Evolutionary conservation across 495 filamentous ascomycete genomes (phyloP), one percentile per base, ranked within the genome.

Genomic region (Penicillium crystallinum): DNA sequence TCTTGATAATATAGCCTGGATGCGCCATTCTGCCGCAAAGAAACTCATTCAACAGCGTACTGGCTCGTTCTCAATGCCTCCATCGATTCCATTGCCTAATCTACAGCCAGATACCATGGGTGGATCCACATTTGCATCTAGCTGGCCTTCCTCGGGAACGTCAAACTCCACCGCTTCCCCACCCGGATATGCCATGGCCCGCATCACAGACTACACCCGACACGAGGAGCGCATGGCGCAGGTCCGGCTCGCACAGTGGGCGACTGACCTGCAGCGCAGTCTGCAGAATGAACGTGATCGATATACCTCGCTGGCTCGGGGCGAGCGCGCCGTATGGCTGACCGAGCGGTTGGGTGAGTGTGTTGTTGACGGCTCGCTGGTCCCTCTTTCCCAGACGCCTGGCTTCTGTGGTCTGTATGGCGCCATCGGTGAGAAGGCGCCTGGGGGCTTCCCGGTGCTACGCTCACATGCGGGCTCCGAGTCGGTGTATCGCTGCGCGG

Each of bases 201-300:
- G 84, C 38, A 75, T 92, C 47, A 73, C 84, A 27, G 84, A 88
- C 53, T 82, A 88, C 61, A 84, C 83, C 2, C 82, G 86, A 45
- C 76, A 80, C 25, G 84, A 93, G 66, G 84, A 91, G 56, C 77
- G 75, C 10, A 70, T 88, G n/a, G 86, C 89, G 4, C 88, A 90
- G 59, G 79, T 96, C 21, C 80, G 87, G 17, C 76, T 97, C 11
- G 87, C 86, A 6, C 88, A 91, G 60, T 98, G 93, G 93, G 92
- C 92, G 9, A 78, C 83, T 1, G 90, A 96, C 61, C 78, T 98
- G 0, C 91, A 97, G 62, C 84, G 81, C 41, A 91, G 87, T 57
- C 71, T 96, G 5, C 80, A 85, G 21, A 86, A 89, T 36, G 92
- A 98, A 66, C 83, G 89, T 9, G 81, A 84, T 19, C 75, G 87